A percentile compares a stretch with the other conserved stretches of the same genome.
Conservation (phyloP, 2,329 filamentous ascomycete species). For the Colletotrichum echinochloae region DNA sequence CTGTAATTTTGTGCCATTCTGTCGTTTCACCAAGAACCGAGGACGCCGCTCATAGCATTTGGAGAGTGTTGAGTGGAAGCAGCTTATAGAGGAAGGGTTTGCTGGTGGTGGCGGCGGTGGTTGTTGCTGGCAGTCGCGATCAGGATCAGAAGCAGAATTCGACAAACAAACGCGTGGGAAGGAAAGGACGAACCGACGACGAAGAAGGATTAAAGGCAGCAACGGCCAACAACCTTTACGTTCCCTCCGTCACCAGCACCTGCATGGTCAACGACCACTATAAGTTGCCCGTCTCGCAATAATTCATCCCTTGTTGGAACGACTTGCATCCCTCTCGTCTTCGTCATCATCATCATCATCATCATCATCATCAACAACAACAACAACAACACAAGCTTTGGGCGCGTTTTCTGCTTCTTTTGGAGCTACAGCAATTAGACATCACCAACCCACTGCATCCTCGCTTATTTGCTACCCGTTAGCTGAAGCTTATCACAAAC, state of each 20-base stretch:
- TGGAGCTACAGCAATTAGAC: conserved; percentile 10
- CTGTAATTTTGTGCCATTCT: not conserved
- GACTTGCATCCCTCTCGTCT: not conserved
- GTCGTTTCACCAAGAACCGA: conserved; percentile 20
- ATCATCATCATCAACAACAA: not conserved
- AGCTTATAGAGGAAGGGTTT: conserved; percentile 14
- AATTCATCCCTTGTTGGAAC: not conserved
- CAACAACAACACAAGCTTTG: not conserved
- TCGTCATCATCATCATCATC: not conserved
- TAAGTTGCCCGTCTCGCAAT: not conserved
- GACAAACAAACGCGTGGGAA: not conserved
- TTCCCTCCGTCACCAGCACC: not conserved
- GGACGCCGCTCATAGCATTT: conserved; percentile 12
- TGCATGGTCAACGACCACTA: not conserved
- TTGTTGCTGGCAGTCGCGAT: not conserved
- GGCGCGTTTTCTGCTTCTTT: conserved; percentile 6
- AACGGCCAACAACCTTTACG: conserved; percentile 6
- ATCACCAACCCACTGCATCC: conserved; percentile 7
- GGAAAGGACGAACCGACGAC: conserved; percentile 13
- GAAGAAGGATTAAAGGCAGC: conserved; percentile 11
- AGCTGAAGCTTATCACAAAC: conserved; percentile 13
- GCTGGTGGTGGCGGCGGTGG: conserved; percentile 11
- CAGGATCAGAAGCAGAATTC: not conserved
- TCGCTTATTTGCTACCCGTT: not conserved
- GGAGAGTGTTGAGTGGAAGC: conserved; percentile 11